A percentile compares a stretch with the other conserved stretches of the same genome.
Evolutionary conservation across 1,284 basidiomycete genomes (phyloP).

Genomic region (Nidula niveotomentosa): DNA sequence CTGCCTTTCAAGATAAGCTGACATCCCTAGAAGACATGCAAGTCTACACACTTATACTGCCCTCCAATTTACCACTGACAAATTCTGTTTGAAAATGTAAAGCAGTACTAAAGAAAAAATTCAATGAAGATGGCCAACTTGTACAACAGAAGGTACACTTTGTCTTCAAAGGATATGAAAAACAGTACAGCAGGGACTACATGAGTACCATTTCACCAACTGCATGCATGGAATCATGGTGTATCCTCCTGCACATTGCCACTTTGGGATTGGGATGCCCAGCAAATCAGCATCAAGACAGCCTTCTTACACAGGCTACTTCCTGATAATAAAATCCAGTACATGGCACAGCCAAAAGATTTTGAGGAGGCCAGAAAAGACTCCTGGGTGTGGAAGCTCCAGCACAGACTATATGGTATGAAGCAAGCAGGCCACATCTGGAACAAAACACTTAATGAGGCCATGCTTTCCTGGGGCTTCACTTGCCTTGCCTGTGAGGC

Average conservation of each 20-base stretch:
- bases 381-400: constrained; percentile 27
- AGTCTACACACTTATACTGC: constrained; percentile 25
- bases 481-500: constrained; percentile 22
- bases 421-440: constrained; percentile 34
- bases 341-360: constrained; percentile 34
- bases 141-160: constrained; percentile 31
- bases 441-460: constrained; percentile 31
- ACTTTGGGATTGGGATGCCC: constrained; percentile 33
- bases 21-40: constrained; percentile 14
- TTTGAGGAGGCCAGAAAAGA: constrained; percentile 25
- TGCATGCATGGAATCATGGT: constrained; percentile 30
- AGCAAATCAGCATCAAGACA: constrained; percentile 44
- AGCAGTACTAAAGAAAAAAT: constrained; percentile 28
- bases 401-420: constrained; percentile 39
- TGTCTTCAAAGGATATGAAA: constrained; percentile 38
- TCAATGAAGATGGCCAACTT: constrained; percentile 25
- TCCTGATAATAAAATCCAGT: constrained; percentile 31
- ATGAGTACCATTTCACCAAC: constrained; percentile 42
- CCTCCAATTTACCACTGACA: constrained; percentile 13
- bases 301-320: constrained; percentile 43
- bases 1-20: constrained; percentile 17
- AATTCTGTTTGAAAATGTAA: constrained; percentile 19
- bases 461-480: constrained; percentile 31
- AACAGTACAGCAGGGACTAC: constrained; percentile 38
- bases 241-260: constrained; percentile 33